Base-by-base conservation (phyloP, 192 early-diverging fungal species). In the Rhizophagus clarus region DNA sequence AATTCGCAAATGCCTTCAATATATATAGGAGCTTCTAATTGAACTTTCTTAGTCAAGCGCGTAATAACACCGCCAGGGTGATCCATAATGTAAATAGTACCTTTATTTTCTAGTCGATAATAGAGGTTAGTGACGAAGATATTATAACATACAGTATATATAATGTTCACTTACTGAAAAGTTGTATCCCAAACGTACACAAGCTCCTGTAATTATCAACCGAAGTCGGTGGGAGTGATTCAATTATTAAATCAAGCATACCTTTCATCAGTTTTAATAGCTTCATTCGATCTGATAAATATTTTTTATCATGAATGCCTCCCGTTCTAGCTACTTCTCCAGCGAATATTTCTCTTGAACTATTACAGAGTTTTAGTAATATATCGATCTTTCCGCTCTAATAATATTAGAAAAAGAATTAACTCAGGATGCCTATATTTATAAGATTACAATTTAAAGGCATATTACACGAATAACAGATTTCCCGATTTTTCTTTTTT, bases 151-250 rank as follows among this genome's bases (percentile, higher is more conserved):
- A 72, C 11, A 72, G 40, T 49, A 72, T 26, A 12, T 8, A 72
- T 72, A 72, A 72, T 47, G 70, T 72, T 72, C 42, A 72, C 70
- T 72, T 72, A 72, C 70, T 72, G 24, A 72, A 72, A 45, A 72
- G 70, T 47, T 72, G 70, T 72, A 72, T 72, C 5, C 70, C 42
- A 17, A 72, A 72, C 3, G 42, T 72, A 72, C 42, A 72, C 9
- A 72, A 10, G 11, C 70, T 72, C n/a, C 40, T 47, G 70, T 72
- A 72, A 72, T 72, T 72, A 42, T 72, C n/a, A 72, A 72, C 28
- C 40, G 42, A 49, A 22, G 42, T 72, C 49, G 40, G 70, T 47
- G 10, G 70, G 49, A 71, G 69, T 47, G 42, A 71, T 26, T 71
- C n/a, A 71, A 47, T 47, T 8, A 72, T 49, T 47, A 47, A 47